A percentile compares a stretch with the other conserved stretches of the same genome.
Evolutionary conservation across 2,329 filamentous ascomycete genomes (phyloP).

Genomic region (Clarireedia homoeocarpa): DNA sequence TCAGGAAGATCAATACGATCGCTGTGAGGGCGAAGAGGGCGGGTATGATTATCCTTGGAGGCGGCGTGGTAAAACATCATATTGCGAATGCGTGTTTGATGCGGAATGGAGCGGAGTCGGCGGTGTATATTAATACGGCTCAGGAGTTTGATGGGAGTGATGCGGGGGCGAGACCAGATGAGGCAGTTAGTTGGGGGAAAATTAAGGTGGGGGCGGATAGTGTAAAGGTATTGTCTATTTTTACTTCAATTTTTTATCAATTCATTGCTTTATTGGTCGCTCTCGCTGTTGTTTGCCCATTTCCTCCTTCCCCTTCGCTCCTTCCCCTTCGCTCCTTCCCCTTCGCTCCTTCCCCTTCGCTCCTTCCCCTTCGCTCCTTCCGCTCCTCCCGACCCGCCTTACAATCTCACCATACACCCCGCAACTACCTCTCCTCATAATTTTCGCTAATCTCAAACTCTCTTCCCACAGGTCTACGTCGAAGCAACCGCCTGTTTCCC

Average conservation of each 20-base stretch:
- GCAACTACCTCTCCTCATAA: too few species aligned
- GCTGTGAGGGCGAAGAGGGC: conserved; percentile 79
- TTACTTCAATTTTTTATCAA: neutral
- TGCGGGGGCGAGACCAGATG: conserved; percentile 87
- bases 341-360: too few species aligned
- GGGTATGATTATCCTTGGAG: conserved; percentile 92
- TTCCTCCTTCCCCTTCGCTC: neutral
- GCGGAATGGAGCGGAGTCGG: conserved; percentile 94
- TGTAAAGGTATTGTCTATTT: conserved; percentile 62
- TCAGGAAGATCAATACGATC: conserved; percentile 86
- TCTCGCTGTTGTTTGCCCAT: neutral
- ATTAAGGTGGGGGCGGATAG: conserved; percentile 83
- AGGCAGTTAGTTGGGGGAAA: conserved; percentile 98
- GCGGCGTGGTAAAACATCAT: conserved; percentile 95
- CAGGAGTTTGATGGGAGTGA: conserved; percentile 98
- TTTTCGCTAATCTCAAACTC: neutral
- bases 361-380: too few species aligned
- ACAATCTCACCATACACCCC: too few species aligned
- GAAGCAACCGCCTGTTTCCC: conserved; percentile 60
- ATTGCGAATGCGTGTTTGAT: conserved; percentile 97
- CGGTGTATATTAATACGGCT: conserved; percentile 95
- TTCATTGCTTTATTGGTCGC: neutral
- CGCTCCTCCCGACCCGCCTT: too few species aligned
- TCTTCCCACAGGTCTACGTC: conserved; percentile 45
- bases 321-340: neutral